These are phyloP conservation scores for Benincasa hispida DNA, from an alignment of 306 rosid species.

Conservation along the genomic window DNA sequence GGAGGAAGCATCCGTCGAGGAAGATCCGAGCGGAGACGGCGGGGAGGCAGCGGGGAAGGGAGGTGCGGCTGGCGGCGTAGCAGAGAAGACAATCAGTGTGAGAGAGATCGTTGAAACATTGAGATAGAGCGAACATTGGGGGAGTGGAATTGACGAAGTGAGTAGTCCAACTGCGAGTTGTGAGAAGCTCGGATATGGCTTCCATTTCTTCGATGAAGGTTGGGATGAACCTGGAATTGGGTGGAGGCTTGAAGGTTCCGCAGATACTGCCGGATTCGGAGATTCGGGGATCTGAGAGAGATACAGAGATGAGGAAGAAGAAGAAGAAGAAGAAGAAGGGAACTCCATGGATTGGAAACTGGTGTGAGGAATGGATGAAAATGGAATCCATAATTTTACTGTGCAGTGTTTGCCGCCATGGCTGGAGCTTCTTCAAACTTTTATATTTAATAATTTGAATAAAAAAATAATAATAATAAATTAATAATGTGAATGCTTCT, in stretches of 20 bases:
- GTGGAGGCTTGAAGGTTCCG: slow-evolving; percentile 19
- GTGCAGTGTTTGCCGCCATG: neutral
- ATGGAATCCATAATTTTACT: neutral
- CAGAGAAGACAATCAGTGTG: slow-evolving; percentile 75
- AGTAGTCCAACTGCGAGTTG: slow-evolving; percentile 25
- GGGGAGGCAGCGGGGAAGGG: slow-evolving; percentile 73
- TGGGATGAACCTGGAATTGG: slow-evolving; percentile 28
- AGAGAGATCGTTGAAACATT: slow-evolving; percentile 61
- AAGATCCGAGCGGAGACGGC: slow-evolving; percentile 45
- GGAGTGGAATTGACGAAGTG: slow-evolving; percentile 27
- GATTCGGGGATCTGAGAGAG: slow-evolving; percentile 49
- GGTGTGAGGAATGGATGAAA: neutral
- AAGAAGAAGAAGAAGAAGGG: slow-evolving; percentile 7
- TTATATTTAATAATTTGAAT: neutral
- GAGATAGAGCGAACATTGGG: slow-evolving; percentile 53
- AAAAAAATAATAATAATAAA: neutral
- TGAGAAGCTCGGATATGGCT: slow-evolving; percentile 28
- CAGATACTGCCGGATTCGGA: slow-evolving; percentile 36
- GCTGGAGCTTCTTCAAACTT: neutral
- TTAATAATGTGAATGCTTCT: neutral
- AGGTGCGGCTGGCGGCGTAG: slow-evolving; percentile 60
- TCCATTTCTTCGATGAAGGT: slow-evolving; percentile 61
- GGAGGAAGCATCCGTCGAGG: slow-evolving; percentile 86
- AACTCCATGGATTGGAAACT: neutral
- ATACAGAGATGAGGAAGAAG: slow-evolving; percentile 4